phyloP scores from a whole-genome alignment of 768 basidiomycete species.

The Dentipellis sp. region DNA sequence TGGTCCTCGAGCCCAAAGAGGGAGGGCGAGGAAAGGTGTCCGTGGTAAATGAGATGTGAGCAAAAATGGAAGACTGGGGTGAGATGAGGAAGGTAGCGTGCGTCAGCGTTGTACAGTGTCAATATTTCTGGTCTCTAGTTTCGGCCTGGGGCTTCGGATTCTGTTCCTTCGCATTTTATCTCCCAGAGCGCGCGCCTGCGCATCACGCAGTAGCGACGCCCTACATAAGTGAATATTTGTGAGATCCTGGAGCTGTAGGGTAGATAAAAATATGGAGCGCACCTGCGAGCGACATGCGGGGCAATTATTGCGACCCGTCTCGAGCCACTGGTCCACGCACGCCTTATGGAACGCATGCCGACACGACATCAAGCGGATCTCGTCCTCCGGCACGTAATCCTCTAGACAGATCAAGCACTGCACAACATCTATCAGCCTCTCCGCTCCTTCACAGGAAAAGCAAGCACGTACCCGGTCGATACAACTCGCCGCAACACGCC shows the following conservation, averaged over 20 bases:
- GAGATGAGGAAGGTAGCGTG: too few species aligned
- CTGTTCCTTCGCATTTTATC: too few species aligned
- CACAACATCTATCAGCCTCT: background rate
- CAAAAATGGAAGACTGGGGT: too few species aligned
- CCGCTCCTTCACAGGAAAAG: background rate
- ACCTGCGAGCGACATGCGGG: slow-evolving; percentile 84
- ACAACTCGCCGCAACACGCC: slow-evolving; percentile 64
- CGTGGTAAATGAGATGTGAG: too few species aligned
- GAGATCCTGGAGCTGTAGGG: too few species aligned
- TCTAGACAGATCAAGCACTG: slow-evolving; percentile 82
- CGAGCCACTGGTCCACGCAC: slow-evolving; percentile 87
- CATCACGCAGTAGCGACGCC: background rate
- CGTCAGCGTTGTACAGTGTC: too few species aligned
- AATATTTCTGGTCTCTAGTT: too few species aligned
- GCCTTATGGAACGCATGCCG: slow-evolving; percentile 83
- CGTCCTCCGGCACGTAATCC: slow-evolving; percentile 72
- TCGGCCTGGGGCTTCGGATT: too few species aligned
- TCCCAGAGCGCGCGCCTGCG: too few species aligned
- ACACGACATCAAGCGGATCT: slow-evolving; percentile 74
- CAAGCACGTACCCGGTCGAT: slow-evolving; percentile 55
- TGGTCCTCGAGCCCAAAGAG: too few species aligned
- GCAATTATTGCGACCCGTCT: slow-evolving; percentile 78
- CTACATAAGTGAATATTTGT: background rate
- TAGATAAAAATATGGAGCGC: slow-evolving; percentile 9
- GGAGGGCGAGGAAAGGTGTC: too few species aligned